Evolutionary conservation across 306 rosid species (phyloP).

Genomic region (Elaeagnus macrophylla): DNA sequence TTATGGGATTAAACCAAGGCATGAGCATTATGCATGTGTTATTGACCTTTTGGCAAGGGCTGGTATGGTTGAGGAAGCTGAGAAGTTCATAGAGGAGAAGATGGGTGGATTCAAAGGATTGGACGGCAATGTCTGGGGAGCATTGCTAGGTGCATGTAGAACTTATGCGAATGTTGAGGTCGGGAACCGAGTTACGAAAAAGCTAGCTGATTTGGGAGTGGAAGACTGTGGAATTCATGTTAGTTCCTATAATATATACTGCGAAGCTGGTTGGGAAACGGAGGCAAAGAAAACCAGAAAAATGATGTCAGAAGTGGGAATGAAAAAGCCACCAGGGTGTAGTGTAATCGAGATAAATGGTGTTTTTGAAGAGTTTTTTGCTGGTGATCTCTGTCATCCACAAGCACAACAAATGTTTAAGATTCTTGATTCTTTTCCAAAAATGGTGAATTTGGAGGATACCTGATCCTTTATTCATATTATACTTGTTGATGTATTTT

Average conservation of each 20-base stretch:
- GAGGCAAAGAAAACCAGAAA: constrained; percentile 62
- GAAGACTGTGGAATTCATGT: constrained; percentile 60
- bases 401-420: constrained; percentile 45
- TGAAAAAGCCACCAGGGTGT: constrained; percentile 71
- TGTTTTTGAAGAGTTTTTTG: constrained; percentile 64
- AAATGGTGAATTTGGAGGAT: constrained; percentile 10
- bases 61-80: constrained; percentile 59
- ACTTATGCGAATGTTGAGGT: constrained; percentile 46
- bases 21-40: constrained; percentile 36
- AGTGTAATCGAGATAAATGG: constrained; percentile 68
- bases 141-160: constrained; percentile 68
- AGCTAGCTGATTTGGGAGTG: constrained; percentile 45
- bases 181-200: constrained; percentile 57
- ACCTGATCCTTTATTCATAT: neutral
- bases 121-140: constrained; percentile 74
- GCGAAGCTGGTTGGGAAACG: constrained; percentile 65
- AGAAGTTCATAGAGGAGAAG: constrained; percentile 61
- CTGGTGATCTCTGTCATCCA: constrained; percentile 68
- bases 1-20: constrained; percentile 22
- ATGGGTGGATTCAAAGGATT: constrained; percentile 53
- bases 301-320: constrained; percentile 39
- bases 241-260: constrained; percentile 59
- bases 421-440: constrained; percentile 43
- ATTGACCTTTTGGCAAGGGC: constrained; percentile 66
- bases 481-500: neutral